Conservation (phyloP, 1,284 basidiomycete genomes). For the Moesziomyces sp. region DNA sequence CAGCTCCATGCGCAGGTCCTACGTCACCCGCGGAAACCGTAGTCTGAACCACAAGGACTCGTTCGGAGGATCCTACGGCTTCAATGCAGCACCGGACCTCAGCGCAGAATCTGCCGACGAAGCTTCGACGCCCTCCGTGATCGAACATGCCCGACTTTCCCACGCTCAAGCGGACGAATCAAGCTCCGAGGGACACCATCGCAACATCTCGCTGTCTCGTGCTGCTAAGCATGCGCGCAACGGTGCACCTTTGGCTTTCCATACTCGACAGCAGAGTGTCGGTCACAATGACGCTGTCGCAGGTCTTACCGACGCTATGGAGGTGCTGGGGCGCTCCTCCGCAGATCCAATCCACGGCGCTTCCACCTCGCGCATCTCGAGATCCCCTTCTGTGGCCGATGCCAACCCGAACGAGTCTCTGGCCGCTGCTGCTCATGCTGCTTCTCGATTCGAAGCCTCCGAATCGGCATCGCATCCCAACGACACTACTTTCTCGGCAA, state of each 20-base stretch:
- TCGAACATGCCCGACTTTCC: conserved; percentile 1
- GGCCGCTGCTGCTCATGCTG: conserved; percentile 28
- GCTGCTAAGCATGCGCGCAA: conserved; percentile 11
- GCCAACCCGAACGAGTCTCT: conserved; percentile 22
- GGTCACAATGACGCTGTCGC: neutral
- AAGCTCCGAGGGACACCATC: conserved; percentile 18
- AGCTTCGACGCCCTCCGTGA: neutral
- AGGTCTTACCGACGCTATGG: conserved; percentile 31
- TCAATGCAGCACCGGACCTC: conserved; percentile 12
- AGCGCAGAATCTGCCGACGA: conserved; percentile 25
- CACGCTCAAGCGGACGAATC: neutral
- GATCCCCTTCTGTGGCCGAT: conserved; percentile 4
- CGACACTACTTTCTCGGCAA: conserved; percentile 26
- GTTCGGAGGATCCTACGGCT: conserved; percentile 36
- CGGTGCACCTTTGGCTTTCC: neutral
- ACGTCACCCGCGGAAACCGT: conserved; percentile 23
- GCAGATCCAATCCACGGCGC: conserved; percentile 5
- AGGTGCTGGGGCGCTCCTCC: conserved; percentile 27
- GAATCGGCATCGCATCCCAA: conserved; percentile 7
- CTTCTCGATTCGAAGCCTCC: neutral
- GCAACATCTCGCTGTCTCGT: conserved; percentile 20
- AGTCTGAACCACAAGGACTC: conserved; percentile 46
- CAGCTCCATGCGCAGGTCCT: conserved; percentile 12
- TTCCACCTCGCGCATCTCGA: neutral
- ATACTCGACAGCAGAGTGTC: neutral